Evolutionary conservation across 768 basidiomycete species (phyloP).

Genomic region (Tylopilus rubrobrunneus): DNA sequence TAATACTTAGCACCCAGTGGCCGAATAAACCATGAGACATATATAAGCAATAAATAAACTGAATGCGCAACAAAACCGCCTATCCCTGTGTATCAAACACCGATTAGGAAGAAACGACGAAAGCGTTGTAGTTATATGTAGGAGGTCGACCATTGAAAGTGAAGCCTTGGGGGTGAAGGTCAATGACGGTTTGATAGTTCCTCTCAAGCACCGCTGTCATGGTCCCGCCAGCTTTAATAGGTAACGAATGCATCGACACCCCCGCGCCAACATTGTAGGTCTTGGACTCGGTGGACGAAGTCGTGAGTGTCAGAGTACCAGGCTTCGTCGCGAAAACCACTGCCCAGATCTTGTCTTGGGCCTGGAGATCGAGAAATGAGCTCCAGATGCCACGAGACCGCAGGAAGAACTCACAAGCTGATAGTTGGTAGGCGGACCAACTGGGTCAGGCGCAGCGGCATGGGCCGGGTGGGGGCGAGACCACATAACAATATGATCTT

Average conservation of each 20-base stretch:
- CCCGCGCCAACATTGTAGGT: conserved; percentile 55
- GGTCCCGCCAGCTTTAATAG: conserved; percentile 47
- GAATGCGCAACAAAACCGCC: neutral
- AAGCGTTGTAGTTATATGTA: conserved; percentile 70
- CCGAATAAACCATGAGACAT: neutral
- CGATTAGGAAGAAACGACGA: conserved; percentile 42
- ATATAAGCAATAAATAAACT: neutral
- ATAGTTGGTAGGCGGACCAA: conserved; percentile 53
- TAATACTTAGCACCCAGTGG: neutral
- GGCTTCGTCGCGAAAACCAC: conserved; percentile 57
- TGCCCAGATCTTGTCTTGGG: conserved; percentile 64
- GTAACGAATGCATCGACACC: conserved; percentile 57
- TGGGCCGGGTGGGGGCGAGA: conserved; percentile 57
- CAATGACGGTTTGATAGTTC: conserved; percentile 41
- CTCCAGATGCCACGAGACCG: neutral
- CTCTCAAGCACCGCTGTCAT: conserved; percentile 51
- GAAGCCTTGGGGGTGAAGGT: conserved; percentile 48
- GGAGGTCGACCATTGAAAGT: conserved; percentile 49
- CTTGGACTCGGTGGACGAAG: conserved; percentile 38
- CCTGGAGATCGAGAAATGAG: conserved; percentile 32
- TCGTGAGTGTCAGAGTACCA: conserved; percentile 54
- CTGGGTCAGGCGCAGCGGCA: conserved; percentile 52
- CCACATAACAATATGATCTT: conserved; percentile 68
- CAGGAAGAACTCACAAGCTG: conserved; percentile 42
- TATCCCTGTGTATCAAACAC: conserved; percentile 3